Base-by-base conservation (phyloP, 495 filamentous ascomycete species). In the Aspergillus baeticus region DNA sequence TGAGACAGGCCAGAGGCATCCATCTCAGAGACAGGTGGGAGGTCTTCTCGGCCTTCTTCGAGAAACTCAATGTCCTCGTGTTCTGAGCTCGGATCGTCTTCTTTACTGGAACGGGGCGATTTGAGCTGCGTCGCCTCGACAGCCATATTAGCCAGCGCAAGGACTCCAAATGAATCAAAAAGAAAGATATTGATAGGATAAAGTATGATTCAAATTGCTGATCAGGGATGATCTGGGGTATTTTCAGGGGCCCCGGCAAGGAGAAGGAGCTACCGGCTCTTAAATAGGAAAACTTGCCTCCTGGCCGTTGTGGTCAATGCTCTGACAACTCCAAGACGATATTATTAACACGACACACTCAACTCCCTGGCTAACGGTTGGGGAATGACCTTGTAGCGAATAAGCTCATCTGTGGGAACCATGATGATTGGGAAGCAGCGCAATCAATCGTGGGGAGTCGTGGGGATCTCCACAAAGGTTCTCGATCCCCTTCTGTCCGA, bases 391-490 rank as follows among this genome's bases (percentile, higher is more conserved):
- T 4, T 4, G 26, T 29, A 29, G 4, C 17, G 14, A 15, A 34
- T 29, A n/a, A 26, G 14, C 15, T 47, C 18, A 37, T 11, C 10
- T 18, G 13, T 34, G 11, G 26, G 36, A 43, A 33, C 15, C 37
- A 42, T 10, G 22, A 7, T n/a, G 21, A 41, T 2, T 1, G 21
- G 23, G 8, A 7, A 8, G 17, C 23, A 26, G 6, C 11, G 23
- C 13, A 35, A 53, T 53, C 13, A 35, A 53, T 53, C 50, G 50
- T 53, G 50, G 50, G 38, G 50, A 53, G 50, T 39, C 50, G 50
- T 53, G 50, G 50, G 50, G 50, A 41, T 43, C 50, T 37, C 50
- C 50, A 53, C 50, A 53, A n/a, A 31, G 17, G n/a, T n/a, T n/a
- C n/a, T n/a, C n/a, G n/a, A n/a, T n/a, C n/a, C n/a, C n/a, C n/a